Evolutionary conservation across 73 alveolate species (phyloP).

Genomic region (Breviolum minutum): DNA sequence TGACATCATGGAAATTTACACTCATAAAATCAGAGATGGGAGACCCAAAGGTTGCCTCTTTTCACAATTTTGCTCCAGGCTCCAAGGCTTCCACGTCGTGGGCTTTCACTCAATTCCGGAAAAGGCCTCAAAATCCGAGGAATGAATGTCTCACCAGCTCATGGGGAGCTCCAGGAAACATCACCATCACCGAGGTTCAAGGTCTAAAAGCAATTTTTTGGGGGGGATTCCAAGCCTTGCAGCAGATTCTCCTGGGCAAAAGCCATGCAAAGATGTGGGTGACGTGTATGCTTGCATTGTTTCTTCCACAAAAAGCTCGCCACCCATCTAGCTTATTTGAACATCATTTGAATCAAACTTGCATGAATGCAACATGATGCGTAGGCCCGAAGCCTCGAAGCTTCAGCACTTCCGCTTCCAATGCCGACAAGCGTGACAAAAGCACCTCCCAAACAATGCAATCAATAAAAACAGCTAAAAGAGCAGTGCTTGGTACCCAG

Average conservation of each 20-base stretch:
- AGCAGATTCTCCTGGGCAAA: constrained; percentile 35
- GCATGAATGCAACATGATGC: not conserved
- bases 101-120: constrained; percentile 20
- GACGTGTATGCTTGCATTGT: not conserved
- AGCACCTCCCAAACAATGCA: not conserved
- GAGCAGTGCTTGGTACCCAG: no score
- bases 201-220: no score
- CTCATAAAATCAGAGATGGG: no score
- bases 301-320: no score
- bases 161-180: no score
- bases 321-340: no score
- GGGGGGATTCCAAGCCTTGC: no score
- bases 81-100: constrained; percentile 12
- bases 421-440: constrained; percentile 37
- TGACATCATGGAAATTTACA: no score
- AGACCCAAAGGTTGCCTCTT: not conserved
- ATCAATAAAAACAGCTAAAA: not conserved
- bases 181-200: no score
- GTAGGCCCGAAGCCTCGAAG: constrained; percentile 10
- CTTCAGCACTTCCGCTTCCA: constrained; percentile 57
- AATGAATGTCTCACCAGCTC: no score
- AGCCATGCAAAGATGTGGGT: not conserved
- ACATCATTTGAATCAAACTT: no score
- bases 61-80: not conserved
- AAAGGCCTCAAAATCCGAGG: not conserved